A percentile compares a stretch with the other conserved stretches of the same genome.
Conservation (phyloP, 306 rosid genomes). For the Medicago arabica region DNA sequence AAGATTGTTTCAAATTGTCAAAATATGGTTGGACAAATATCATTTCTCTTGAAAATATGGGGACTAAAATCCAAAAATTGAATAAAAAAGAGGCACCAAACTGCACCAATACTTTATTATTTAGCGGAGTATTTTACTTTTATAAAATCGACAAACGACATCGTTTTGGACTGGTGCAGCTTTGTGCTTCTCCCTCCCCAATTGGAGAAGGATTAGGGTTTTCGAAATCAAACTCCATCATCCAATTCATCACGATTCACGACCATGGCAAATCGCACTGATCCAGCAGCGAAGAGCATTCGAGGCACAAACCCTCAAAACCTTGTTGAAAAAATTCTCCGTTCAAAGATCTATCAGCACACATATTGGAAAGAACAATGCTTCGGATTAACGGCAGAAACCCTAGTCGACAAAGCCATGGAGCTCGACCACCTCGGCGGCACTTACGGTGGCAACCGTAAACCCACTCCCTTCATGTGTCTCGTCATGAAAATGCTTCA, state of each 20-base stretch:
- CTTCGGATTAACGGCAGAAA: conserved; percentile 96
- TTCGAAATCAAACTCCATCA: conserved; percentile 6
- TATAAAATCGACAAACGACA: neutral
- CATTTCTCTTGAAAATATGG: too few relatives aligned
- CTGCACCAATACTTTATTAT: too few relatives aligned
- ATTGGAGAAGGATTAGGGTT: conserved; percentile 40
- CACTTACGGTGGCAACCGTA: conserved; percentile 88
- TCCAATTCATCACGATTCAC: neutral
- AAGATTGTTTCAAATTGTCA: too few relatives aligned
- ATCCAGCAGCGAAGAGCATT: conserved; percentile 92
- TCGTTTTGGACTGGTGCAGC: neutral
- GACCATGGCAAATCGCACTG: conserved; percentile 91
- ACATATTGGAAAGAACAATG: conserved; percentile 99
- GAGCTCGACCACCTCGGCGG: conserved; percentile 98
- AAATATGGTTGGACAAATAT: too few relatives aligned
- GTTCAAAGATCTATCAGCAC: conserved; percentile 92
- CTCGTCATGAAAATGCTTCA: conserved; percentile 98
- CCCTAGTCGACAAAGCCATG: conserved; percentile 96
- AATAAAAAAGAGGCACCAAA: too few relatives aligned
- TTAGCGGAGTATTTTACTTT: too few relatives aligned
- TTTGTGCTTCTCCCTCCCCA: neutral
- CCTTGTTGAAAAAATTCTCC: conserved; percentile 89
- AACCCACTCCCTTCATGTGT: conserved; percentile 95
- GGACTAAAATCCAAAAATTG: too few relatives aligned
- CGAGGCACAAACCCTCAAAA: conserved; percentile 97